Evolutionary conservation across 257 asterid species (phyloP).

Genomic region (Solanum sejunctum): DNA sequence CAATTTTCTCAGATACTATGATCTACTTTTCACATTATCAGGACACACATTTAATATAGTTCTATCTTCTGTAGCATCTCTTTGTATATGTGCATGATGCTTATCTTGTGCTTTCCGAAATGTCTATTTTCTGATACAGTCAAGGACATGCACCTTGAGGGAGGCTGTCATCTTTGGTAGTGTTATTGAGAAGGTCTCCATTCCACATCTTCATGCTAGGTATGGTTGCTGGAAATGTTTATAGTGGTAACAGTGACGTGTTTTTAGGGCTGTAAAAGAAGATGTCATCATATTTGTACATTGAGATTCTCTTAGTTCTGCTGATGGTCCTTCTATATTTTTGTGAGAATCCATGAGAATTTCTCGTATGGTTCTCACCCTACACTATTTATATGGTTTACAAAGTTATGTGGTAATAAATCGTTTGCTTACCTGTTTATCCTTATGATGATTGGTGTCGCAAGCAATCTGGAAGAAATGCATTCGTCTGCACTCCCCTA

Average conservation of each 20-base stretch:
- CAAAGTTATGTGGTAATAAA: not conserved
- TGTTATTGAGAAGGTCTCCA: conserved; percentile 70
- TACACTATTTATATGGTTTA: not conserved
- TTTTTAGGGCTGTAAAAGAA: not conserved
- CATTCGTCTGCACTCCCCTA: not conserved
- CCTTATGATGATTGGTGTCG: not conserved
- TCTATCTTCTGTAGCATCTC: not conserved
- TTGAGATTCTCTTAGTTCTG: not conserved
- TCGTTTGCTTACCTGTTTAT: not conserved
- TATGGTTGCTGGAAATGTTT: conserved; percentile 8
- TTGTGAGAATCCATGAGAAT: not conserved
- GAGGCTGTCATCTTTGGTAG: conserved; percentile 91
- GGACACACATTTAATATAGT: not conserved
- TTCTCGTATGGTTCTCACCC: not conserved
- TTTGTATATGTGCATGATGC: not conserved
- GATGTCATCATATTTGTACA: not conserved
- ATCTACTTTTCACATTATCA: not conserved
- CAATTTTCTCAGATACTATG: not conserved
- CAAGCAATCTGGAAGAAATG: not conserved
- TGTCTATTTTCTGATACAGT: conserved; percentile 27
- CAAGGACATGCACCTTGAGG: conserved; percentile 68
- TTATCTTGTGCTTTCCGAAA: not conserved
- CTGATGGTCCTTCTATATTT: not conserved
- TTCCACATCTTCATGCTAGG: conserved; percentile 94
- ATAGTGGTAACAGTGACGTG: not conserved